Evolutionary conservation across 306 rosid genomes (phyloP), one percentile per base, ranked within the genome.

Genomic region (Aeschynomene evenia): DNA sequence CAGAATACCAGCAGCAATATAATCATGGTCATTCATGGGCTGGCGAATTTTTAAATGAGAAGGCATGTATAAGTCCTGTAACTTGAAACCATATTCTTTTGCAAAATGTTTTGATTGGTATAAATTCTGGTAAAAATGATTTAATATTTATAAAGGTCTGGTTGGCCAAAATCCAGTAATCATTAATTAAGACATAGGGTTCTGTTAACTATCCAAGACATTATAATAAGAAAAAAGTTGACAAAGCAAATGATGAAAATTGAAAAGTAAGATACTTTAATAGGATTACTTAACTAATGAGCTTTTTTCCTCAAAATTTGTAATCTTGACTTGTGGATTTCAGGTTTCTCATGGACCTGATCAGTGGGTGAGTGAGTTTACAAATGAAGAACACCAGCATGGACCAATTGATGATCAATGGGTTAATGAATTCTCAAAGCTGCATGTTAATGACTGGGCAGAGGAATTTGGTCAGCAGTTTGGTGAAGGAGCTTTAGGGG

Each of bases 381-480:
- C 91, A 71, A 67, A 74, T 43, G 76, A 77, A 68, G 63, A 70
- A 69, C 79, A 63, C 69, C 81, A 73, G 65, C 85, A 76, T 48
- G 75, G 57, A 22, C 43, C 88, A 46, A 84, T 63, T 66, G 86
- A 91, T 81, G 92, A 89, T 80, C 88, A 88, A 81, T 95, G 99
- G 99, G 88, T 89, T 43, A 72, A 86, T 77, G 96, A 95, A 61
- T 95, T 95, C 80, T 91, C 99, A 60, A 95, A 91, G 77, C 80
- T 95, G 87, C 81, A 87, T 37, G 83, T 95, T 7, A 59, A 87
- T 68, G 97, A 89, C 70, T 95, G 99, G 99, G 99, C 73, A 8
- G 99, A 95, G 21, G 97, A 95, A 74, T 95, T 88, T 79, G 95
- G 87, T 34, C 86, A 77, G 78, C 95, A 89, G 81, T 52, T 91